phyloP scores from a whole-genome alignment of 163 green algal genomes.

The Smithsoniella earleae region DNA sequence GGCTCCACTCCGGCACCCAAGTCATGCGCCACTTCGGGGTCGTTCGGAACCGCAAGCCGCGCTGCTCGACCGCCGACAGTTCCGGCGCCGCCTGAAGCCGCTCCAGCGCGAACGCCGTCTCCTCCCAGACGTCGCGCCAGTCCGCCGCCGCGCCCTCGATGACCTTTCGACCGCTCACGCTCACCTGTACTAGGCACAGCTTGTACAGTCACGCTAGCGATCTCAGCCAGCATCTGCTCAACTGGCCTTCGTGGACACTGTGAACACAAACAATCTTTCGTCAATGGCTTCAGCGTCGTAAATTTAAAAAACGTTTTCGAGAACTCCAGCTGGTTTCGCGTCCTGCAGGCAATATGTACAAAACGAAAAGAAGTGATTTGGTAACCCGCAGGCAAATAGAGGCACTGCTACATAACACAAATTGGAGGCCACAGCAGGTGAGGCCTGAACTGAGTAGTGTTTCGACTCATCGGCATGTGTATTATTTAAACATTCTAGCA shows the following conservation, averaged over 20 bases:
- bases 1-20: slow-evolving; percentile 28
- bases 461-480: too few species aligned
- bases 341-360: too few species aligned
- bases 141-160: slow-evolving; percentile 41
- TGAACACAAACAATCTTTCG: not conserved
- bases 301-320: too few species aligned
- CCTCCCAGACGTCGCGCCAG: slow-evolving; percentile 87
- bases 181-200: slow-evolving; percentile 5
- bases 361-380: too few species aligned
- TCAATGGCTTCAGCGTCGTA: not conserved
- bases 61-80: not conserved
- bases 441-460: too few species aligned
- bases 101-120: slow-evolving; percentile 87
- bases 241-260: too few species aligned
- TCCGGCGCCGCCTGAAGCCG: slow-evolving; percentile 51
- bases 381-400: too few species aligned
- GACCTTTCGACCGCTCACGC: slow-evolving; percentile 23
- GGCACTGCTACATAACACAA: too few species aligned
- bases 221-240: not conserved
- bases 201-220: too few species aligned
- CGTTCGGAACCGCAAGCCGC: slow-evolving; percentile 39
- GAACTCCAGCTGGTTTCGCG: too few species aligned
- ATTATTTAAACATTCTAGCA: too few species aligned
- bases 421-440: too few species aligned
- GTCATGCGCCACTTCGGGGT: slow-evolving; percentile 60